phyloP scores from a whole-genome alignment of 2,329 filamentous ascomycete genomes.

The Thelonectria blattea region DNA sequence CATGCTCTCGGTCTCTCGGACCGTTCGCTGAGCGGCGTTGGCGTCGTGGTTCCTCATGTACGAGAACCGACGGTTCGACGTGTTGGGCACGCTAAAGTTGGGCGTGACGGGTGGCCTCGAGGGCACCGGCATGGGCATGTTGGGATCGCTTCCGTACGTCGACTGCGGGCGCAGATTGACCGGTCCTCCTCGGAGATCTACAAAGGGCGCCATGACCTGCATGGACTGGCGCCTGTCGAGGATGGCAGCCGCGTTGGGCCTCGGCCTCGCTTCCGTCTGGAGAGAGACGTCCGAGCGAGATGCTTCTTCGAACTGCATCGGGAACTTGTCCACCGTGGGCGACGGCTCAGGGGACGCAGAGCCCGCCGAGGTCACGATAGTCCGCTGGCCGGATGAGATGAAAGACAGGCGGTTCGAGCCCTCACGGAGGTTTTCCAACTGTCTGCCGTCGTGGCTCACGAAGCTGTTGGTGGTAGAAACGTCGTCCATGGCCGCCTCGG shows the following conservation, averaged over 20 bases:
- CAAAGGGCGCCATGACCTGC: constrained; percentile 52
- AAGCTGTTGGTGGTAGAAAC: constrained; percentile 63
- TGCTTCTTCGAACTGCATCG: constrained; percentile 30
- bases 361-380: constrained; percentile 62
- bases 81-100: constrained; percentile 61
- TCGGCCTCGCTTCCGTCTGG: constrained; percentile 47
- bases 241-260: constrained; percentile 61
- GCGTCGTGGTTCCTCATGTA: constrained; percentile 40
- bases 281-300: constrained; percentile 31
- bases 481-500: constrained; percentile 51
- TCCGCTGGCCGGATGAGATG: constrained; percentile 66
- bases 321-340: constrained; percentile 59
- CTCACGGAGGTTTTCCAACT: constrained; percentile 63
- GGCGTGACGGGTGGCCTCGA: constrained; percentile 41
- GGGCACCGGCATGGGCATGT: constrained; percentile 4
- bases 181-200: constrained; percentile 46
- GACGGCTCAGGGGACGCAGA: constrained; percentile 63
- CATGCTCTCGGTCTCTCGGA: constrained; percentile 23
- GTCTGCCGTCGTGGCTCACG: constrained; percentile 63
- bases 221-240: constrained; percentile 58
- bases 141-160: constrained; percentile 27
- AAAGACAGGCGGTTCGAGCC: constrained; percentile 63
- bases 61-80: constrained; percentile 54
- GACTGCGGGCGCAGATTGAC: constrained; percentile 34
- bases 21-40: constrained; percentile 25